Evolutionary conservation across 176 grass and related monocot genomes (phyloP), one percentile per base, ranked within the genome.

Genomic region (Carex cristatella): DNA sequence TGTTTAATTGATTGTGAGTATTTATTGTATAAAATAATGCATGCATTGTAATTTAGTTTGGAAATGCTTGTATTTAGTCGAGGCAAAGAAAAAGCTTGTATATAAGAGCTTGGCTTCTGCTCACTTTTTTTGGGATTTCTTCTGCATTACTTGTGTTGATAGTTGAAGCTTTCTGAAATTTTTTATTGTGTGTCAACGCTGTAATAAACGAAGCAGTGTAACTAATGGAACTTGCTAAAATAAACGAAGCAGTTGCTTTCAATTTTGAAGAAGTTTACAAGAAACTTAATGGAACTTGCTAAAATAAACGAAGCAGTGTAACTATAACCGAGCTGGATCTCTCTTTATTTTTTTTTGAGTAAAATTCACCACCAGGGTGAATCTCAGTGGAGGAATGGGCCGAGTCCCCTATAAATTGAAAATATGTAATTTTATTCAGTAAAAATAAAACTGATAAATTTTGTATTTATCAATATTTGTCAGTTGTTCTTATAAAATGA

Each of bases 31-130:
- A 88, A 73, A 88, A 93, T 90, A 83, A 84, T 84, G 55, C 54
- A 7, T 83, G 71, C 19, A 44, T n/a, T 79, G 78, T 64, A 84
- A 86, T 79, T 63, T 31, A 79, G 58, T 81, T 65, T 81, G 58
- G 54, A 32, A 54, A 42, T 81, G 14, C 6, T 31, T 62, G 33
- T 81, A 71, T 94, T 88, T 94, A 89, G 84, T 89, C 81, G 85
- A 86, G 72, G 80, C 64, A 65, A 89, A 69, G 37, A 84, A 77
- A 51, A 81, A 79, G 61, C 85, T 53, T 89, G 92, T 87, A 92
- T 79, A 92, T 70, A 89, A 86, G 69, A 83, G 40, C 1, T 35
- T 40, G 30, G 53, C 7, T 73, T 80, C 30, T 84, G 46, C 83
- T 54, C 66, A 83, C 56, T 89, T 51, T 48, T 65, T 76, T 14